Evolutionary conservation across 2,329 filamentous ascomycete species (phyloP).

Genomic region (Exophiala mesophila): DNA sequence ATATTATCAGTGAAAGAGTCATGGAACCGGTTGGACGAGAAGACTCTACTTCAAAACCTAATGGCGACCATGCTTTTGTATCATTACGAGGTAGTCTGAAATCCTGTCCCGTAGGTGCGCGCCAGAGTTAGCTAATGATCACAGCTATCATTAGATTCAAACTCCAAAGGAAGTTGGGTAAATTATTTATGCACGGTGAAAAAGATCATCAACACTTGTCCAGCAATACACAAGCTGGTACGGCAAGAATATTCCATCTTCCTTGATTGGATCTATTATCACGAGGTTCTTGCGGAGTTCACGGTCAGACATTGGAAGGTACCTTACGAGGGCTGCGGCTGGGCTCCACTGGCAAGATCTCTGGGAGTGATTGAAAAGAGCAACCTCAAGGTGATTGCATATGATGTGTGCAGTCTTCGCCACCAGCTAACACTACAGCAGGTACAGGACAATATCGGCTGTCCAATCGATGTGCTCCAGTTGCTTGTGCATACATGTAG

Average conservation of each 20-base stretch:
- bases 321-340: conserved; percentile 17
- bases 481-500: conserved; percentile 15
- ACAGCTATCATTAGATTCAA: conserved; percentile 18
- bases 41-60: conserved; percentile 20
- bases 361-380: conserved; percentile 12
- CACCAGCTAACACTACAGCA: conserved; percentile 12
- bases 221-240: conserved; percentile 17
- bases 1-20: conserved; percentile 19
- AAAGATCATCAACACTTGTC: conserved; percentile 14
- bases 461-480: conserved; percentile 18
- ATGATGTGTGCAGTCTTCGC: conserved; percentile 5
- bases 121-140: conserved; percentile 10
- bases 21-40: conserved; percentile 19
- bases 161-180: conserved; percentile 19
- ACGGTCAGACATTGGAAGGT: conserved; percentile 20
- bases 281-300: conserved; percentile 18
- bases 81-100: conserved; percentile 18
- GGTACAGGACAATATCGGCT: conserved; percentile 15
- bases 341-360: conserved; percentile 10
- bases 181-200: conserved; percentile 18
- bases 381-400: conserved; percentile 10
- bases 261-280: conserved; percentile 21
- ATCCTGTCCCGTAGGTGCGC: conserved; percentile 4
- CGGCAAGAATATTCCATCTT: conserved; percentile 19
- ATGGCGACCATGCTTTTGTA: conserved; percentile 23